Base-by-base conservation (phyloP, 345 rosid genomes). In the Eucalyptus sp. region DNA sequence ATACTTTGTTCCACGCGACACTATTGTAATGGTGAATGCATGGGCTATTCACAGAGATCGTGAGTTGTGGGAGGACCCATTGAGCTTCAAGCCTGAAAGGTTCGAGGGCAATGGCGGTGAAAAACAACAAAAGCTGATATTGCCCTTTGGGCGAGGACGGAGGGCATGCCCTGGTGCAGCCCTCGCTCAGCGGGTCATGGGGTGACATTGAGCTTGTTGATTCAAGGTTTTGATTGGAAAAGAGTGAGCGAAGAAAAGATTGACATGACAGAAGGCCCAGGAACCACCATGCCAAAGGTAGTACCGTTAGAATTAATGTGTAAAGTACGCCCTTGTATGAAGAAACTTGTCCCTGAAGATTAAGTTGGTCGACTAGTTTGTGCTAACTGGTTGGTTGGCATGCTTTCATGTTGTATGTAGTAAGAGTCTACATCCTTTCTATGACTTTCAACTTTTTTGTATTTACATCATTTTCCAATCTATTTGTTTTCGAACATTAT, bases 41-140 rank as follows among this genome's bases (percentile, higher is more conserved):
- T 95, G 96, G 95, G 95, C 94, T 18, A 95, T 95, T 49, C 95
- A 93, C 15, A 87, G 93, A 84, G 94, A 95, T 86, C 92, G 93
- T 7, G 9, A 46, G 13, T 9, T 90, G 20, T 95, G 96, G 96
- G 93, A 90, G 18, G 95, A 93, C 7, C 91, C 94, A 6, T 85
- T 88, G 20, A 81, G 43, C 7, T 95, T 95, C 66, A 90, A 92
- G 80, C 96, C 97, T 4, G 95, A 93, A 86, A 93, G 96, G 52
- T 94, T 93, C 7, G 92, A 91, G 62, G 90, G 43, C 8, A 91
- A 7, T 76, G 83, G 15, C 14, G 27, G 86, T 5, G 92, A 87
- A n/a, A 88, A 86, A 46, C 88, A 87, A 18, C 62, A 56, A 5
- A 95, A 92, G 88, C 48, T 91, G 22, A 46, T 89, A 49, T 13